Conservation (phyloP, 2,329 filamentous ascomycete genomes). For the Penicillium digitatum region DNA sequence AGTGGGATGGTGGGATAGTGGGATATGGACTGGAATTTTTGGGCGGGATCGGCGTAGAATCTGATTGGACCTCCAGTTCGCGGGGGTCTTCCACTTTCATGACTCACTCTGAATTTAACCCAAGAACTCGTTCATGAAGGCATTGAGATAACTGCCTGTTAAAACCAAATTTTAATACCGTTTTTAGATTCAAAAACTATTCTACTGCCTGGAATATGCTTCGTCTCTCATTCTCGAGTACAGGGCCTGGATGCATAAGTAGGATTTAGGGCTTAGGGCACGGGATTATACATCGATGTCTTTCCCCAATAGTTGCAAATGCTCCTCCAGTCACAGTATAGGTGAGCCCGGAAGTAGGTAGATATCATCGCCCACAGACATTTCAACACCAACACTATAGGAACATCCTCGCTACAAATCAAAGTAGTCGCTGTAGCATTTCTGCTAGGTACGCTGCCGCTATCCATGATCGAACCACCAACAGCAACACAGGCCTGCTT, state of each 20-base stretch:
- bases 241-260: neutral
- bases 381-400: neutral
- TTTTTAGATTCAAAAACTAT: neutral
- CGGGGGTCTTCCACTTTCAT: neutral
- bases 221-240: neutral
- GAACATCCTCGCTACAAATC: neutral
- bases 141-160: neutral
- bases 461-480: neutral
- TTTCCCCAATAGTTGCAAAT: neutral
- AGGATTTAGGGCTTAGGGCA: conserved; percentile 38
- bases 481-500: neutral
- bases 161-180: neutral
- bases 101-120: neutral
- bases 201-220: neutral
- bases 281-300: neutral
- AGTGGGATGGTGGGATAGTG: conserved; percentile 24
- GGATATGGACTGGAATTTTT: conserved; percentile 31
- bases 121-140: neutral
- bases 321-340: neutral
- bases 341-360: neutral
- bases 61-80: conserved; percentile 24
- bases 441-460: neutral
- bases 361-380: neutral
- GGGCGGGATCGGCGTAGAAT: conserved; percentile 26
- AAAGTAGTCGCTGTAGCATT: neutral